Evolutionary conservation across 257 asterid genomes (phyloP).

Genomic region (Solanum chiquidenum): DNA sequence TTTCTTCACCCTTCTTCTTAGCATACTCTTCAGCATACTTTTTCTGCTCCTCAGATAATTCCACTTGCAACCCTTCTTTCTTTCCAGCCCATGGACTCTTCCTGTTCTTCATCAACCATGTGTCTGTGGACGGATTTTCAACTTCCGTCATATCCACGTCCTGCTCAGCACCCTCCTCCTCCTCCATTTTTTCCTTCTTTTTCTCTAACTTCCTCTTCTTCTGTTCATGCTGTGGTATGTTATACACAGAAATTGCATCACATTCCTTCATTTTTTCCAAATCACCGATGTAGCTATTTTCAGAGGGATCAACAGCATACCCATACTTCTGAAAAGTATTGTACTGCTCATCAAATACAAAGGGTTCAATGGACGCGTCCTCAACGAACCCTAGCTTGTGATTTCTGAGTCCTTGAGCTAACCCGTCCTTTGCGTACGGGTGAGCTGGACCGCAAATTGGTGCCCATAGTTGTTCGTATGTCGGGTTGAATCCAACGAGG

Average conservation of each 20-base stretch:
- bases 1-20: slow-evolving; percentile 81
- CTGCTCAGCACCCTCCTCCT: slow-evolving; percentile 28
- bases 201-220: slow-evolving; percentile 70
- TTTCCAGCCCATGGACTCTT: slow-evolving; percentile 95
- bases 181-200: slow-evolving; percentile 67
- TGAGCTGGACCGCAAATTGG: background rate
- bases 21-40: slow-evolving; percentile 96
- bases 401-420: background rate
- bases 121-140: slow-evolving; percentile 66
- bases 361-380: slow-evolving; percentile 58
- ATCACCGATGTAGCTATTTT: slow-evolving; percentile 59
- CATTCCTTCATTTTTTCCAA: slow-evolving; percentile 43
- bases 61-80: slow-evolving; percentile 64
- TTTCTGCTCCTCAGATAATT: slow-evolving; percentile 91
- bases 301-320: slow-evolving; percentile 88
- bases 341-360: slow-evolving; percentile 91
- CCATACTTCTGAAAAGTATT: slow-evolving; percentile 84
- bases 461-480: background rate
- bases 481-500: background rate
- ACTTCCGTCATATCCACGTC: slow-evolving; percentile 38
- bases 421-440: background rate
- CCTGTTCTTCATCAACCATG: slow-evolving; percentile 80
- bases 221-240: slow-evolving; percentile 72
- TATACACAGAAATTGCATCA: slow-evolving; percentile 67
- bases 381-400: slow-evolving; percentile 49